Conservation (phyloP, 148 eudicot species). For the Cornus controversa region DNA sequence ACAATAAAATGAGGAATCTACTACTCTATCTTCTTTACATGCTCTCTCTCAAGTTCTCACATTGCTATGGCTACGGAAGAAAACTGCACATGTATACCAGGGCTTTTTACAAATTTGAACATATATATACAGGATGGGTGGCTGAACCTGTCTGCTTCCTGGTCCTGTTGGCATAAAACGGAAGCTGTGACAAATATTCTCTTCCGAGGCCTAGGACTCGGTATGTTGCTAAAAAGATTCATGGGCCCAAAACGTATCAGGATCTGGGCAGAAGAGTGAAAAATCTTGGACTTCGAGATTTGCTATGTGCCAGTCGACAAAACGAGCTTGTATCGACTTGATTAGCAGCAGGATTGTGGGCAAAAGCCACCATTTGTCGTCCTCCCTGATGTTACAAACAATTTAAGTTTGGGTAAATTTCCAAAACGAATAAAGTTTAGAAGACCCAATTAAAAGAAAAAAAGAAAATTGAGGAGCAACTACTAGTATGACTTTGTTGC, state of each 20-base stretch:
- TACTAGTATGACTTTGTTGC: too few species aligned
- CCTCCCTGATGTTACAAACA: conserved; percentile 47
- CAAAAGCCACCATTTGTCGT: conserved; percentile 76
- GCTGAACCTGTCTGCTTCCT: neutral
- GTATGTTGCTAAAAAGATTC: conserved; percentile 35
- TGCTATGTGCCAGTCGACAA: conserved; percentile 85
- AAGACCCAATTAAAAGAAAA: neutral
- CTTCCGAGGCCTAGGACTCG: neutral
- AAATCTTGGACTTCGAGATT: conserved; percentile 73
- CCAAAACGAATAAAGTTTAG: neutral
- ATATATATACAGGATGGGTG: conserved; percentile 14
- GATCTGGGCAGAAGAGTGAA: conserved; percentile 66
- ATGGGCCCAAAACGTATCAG: conserved; percentile 72
- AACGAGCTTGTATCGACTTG: conserved; percentile 72
- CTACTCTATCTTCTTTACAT: conserved; percentile 3
- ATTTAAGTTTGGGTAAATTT: neutral
- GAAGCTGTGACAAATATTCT: neutral
- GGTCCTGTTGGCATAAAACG: neutral
- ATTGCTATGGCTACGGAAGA: conserved; percentile 1
- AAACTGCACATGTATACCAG: conserved; percentile 7
- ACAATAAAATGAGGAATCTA: neutral
- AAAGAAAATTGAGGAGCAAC: neutral
- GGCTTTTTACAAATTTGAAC: conserved; percentile 9
- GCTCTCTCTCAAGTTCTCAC: neutral
- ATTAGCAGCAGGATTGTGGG: conserved; percentile 59